These are phyloP conservation scores for Silybum marianum DNA, from an alignment of 129 eudicot genomes.

Conservation along the genomic window DNA sequence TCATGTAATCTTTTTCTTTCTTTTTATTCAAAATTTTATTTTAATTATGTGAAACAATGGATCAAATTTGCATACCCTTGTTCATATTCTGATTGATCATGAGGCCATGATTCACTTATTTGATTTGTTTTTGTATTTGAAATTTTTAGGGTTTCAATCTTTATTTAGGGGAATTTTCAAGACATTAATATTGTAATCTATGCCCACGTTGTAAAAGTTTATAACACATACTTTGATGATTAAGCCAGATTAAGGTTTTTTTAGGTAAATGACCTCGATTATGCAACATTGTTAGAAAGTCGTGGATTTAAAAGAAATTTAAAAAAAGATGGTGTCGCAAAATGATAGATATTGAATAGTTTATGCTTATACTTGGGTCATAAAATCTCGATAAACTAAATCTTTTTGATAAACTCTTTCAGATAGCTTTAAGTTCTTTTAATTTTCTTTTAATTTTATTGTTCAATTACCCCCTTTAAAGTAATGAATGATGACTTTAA, in stretches of 20 bases:
- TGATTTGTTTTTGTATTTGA: constrained; percentile 14
- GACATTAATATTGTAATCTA: not conserved
- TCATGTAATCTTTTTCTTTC: not conserved
- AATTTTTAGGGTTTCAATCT: constrained; percentile 25
- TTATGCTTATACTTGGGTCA: not conserved
- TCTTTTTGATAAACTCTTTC: not conserved
- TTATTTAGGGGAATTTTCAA: not conserved
- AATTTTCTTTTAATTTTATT: too few relatives aligned
- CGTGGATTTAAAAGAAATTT: not conserved
- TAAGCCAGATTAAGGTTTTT: not conserved
- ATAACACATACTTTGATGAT: not conserved
- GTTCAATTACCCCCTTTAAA: too few relatives aligned
- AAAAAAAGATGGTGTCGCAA: not conserved
- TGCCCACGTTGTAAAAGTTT: not conserved
- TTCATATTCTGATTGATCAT: constrained; percentile 4
- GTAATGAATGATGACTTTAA: not conserved
- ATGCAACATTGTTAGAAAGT: not conserved
- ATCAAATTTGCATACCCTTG: constrained; percentile 5
- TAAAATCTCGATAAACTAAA: too few relatives aligned
- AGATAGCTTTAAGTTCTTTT: not conserved
- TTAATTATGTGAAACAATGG: not conserved
- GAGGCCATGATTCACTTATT: not conserved
- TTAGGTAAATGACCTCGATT: not conserved
- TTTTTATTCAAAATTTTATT: not conserved
- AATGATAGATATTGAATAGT: too few relatives aligned